These are phyloP conservation scores for Salicornia ramosissima DNA, from an alignment of 148 eudicot species.

Conservation along the genomic window DNA sequence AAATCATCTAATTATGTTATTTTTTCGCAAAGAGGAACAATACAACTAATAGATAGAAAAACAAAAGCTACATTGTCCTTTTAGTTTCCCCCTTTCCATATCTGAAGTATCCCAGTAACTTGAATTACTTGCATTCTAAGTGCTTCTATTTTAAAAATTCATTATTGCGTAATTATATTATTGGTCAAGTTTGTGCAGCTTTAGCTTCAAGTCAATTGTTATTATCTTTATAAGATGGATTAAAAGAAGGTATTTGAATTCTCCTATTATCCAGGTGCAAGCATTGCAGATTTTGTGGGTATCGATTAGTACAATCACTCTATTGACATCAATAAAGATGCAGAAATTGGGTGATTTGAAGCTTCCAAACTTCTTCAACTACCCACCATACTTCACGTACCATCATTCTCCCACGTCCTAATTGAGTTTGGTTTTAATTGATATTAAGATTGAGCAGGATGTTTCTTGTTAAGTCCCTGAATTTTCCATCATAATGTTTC, in stretches of 20 bases:
- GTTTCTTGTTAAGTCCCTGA: neutral
- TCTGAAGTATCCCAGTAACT: too few relatives aligned
- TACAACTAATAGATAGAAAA: too few relatives aligned
- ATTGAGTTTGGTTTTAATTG: neutral
- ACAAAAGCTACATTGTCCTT: too few relatives aligned
- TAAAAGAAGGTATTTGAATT: neutral
- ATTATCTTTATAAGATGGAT: neutral
- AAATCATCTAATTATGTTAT: too few relatives aligned
- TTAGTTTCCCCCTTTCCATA: too few relatives aligned
- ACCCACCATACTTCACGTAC: conserved; percentile 98
- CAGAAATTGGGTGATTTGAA: conserved; percentile 87
- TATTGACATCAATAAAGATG: conserved; percentile 35
- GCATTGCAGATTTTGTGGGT: conserved; percentile 1
- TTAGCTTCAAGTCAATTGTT: neutral
- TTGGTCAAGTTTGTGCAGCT: neutral
- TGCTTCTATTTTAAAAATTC: neutral
- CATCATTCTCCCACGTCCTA: neutral
- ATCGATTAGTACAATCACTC: neutral
- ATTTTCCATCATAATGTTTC: too few relatives aligned
- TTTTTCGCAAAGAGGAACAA: too few relatives aligned
- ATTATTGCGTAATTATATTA: neutral
- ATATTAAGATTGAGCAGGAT: neutral
- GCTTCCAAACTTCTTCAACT: conserved; percentile 91
- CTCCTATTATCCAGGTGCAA: neutral
- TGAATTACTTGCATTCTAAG: neutral